A percentile compares a stretch with the other conserved stretches of the same genome.
Evolutionary conservation across 1,139 yeast genomes (phyloP).

Genomic region (Suhomyces wounanorum): DNA sequence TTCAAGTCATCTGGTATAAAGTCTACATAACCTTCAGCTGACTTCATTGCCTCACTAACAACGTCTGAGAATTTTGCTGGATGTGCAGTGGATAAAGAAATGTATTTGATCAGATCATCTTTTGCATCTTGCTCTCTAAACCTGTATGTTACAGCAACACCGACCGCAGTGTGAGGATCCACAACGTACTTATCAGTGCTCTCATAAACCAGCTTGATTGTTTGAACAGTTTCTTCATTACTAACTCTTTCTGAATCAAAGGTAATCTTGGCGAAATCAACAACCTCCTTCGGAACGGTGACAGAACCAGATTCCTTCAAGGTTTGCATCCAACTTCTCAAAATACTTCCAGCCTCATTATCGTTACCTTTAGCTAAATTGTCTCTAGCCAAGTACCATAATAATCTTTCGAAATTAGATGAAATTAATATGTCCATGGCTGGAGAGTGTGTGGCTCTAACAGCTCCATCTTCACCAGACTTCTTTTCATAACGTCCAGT

Average conservation of each 20-base stretch:
- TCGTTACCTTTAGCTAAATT: slow-evolving; percentile 56
- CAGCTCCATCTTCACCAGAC: slow-evolving; percentile 52
- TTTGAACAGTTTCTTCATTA: slow-evolving; percentile 71
- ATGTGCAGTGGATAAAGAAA: slow-evolving; percentile 94
- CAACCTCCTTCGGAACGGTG: slow-evolving; percentile 63
- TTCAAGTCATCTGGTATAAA: slow-evolving; percentile 89
- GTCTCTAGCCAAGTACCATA: slow-evolving; percentile 90
- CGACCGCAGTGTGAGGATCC: slow-evolving; percentile 97
- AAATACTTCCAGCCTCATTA: slow-evolving; percentile 70
- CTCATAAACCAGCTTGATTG: slow-evolving; percentile 71
- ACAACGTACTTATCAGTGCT: slow-evolving; percentile 72
- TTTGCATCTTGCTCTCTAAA: slow-evolving; percentile 53
- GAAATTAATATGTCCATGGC: slow-evolving; percentile 98
- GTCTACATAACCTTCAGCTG: slow-evolving; percentile 72
- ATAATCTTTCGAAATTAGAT: slow-evolving; percentile 90
- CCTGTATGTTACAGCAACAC: slow-evolving; percentile 75
- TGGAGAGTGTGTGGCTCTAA: slow-evolving; percentile 89
- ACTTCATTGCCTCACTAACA: slow-evolving; percentile 74
- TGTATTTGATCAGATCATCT: slow-evolving; percentile 50
- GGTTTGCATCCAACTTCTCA: slow-evolving; percentile 76
- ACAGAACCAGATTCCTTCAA: slow-evolving; percentile 79
- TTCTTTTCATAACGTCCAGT: slow-evolving; percentile 80
- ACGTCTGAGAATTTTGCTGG: slow-evolving; percentile 98
- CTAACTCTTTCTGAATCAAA: slow-evolving; percentile 81
- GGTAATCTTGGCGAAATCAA: slow-evolving; percentile 64